Conservation (phyloP, 306 rosid genomes). For the Malus sylvestris region DNA sequence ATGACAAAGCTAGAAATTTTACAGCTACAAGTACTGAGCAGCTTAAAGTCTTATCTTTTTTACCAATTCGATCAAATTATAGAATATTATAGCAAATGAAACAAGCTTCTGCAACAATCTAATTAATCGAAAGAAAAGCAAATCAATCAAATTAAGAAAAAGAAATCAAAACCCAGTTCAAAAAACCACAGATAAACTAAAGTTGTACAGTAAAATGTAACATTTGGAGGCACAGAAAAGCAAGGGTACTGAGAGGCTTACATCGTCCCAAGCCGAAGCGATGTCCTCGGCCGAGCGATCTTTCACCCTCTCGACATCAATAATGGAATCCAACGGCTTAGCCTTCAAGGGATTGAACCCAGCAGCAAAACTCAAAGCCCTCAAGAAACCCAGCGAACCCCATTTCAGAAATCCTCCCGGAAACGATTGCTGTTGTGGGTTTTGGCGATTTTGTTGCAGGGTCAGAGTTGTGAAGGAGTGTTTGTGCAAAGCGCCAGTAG, state of each 20-base stretch:
- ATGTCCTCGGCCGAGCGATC: slow-evolving; percentile 67
- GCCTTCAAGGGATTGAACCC: slow-evolving; percentile 74
- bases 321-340: slow-evolving; percentile 71
- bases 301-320: slow-evolving; percentile 60
- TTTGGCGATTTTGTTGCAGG: slow-evolving; percentile 11
- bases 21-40: not conserved
- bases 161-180: not conserved
- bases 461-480: slow-evolving; percentile 28
- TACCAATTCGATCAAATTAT: not conserved
- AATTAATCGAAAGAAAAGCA: not conserved
- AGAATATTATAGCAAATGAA: not conserved
- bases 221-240: not conserved
- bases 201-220: not conserved
- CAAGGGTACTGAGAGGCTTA: slow-evolving; percentile 31
- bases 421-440: slow-evolving; percentile 28
- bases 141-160: not conserved
- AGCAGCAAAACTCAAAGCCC: slow-evolving; percentile 62
- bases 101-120: not conserved
- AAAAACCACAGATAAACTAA: not conserved
- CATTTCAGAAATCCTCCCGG: slow-evolving; percentile 55
- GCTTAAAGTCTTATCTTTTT: not conserved
- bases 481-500: not conserved
- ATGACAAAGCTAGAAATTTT: not conserved
- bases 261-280: slow-evolving; percentile 87
- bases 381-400: slow-evolving; percentile 64